Percentiles rank a stretch among this genome's conserved stretches.
Conservation (phyloP, 306 rosid genomes). For the Ceratonia siliqua region DNA sequence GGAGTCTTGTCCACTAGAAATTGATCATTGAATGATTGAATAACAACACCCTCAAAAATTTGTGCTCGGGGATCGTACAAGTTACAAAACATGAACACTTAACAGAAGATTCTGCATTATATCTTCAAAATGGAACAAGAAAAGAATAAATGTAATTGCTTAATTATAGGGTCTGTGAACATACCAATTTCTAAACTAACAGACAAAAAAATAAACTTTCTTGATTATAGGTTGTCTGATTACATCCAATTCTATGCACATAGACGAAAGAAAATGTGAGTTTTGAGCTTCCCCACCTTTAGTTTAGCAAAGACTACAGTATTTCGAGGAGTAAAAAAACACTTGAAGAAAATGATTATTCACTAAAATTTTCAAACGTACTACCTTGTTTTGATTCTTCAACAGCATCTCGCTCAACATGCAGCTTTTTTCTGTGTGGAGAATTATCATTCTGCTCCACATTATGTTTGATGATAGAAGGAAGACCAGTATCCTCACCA, state of each 20-base stretch:
- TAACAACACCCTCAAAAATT: slow-evolving; percentile 1
- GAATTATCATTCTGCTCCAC: slow-evolving; percentile 56
- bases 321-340: slow-evolving; percentile 15
- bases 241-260: slow-evolving; percentile 7
- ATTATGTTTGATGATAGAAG: slow-evolving; percentile 42
- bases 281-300: slow-evolving; percentile 18
- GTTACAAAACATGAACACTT: slow-evolving; percentile 9
- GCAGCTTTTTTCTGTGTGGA: slow-evolving; percentile 56
- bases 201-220: not conserved
- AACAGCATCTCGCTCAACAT: slow-evolving; percentile 40
- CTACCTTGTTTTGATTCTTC: slow-evolving; percentile 63
- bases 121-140: slow-evolving; percentile 8
- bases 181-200: slow-evolving; percentile 3
- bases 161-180: not conserved
- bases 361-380: slow-evolving; percentile 11
- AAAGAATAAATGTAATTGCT: not conserved
- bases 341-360: not conserved
- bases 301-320: slow-evolving; percentile 6
- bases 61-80: slow-evolving; percentile 1
- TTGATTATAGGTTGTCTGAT: not conserved
- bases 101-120: slow-evolving; percentile 9
- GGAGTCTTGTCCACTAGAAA: slow-evolving; percentile 6
- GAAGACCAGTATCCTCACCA: slow-evolving; percentile 64
- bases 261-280: not conserved
- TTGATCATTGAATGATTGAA: slow-evolving; percentile 8